Base-by-base conservation (phyloP, 2,329 filamentous ascomycete genomes). In the Arthrocladium fulminans region DNA sequence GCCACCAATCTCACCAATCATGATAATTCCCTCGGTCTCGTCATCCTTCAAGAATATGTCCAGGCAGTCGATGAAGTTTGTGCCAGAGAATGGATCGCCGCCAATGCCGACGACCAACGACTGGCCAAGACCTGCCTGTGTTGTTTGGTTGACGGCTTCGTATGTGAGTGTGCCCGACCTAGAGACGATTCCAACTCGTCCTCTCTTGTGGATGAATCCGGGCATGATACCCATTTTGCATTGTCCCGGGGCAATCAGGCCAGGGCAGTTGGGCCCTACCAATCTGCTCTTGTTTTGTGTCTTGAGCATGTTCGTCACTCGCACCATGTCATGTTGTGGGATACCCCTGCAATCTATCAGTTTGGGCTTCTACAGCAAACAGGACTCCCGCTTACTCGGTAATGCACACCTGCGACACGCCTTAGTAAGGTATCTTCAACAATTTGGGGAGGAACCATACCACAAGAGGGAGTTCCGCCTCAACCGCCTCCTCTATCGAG, bases 191-290 rank as follows among this genome's bases (percentile, higher is more conserved):
- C 92, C 92, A 67, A 98, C 89, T 69, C 92, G 89, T 63, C 92
- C 92, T 71, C 89, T 97, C 73, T 97, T 34, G 22, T 46, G 44
- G 75, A 98, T 97, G 79, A 97, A 96, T 63, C 92, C 92, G 57
- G 92, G 88, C 92, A 98, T 97, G 75, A 98, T 98, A 67, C 92
- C 92, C 66, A 98, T 97, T 78, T 98, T 98, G 82, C 92, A 98
- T 81, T 94, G 90, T 62, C 90, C 92, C n/a, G 54, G 54, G 15
- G 64, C 90, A 71, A 97, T 97, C 73, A 97, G 89, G 69, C 90
- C 92, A 57, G 92, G 92, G 77, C 92, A 98, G 78, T 97, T 98
- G 65, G 90, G 90, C 60, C 90, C 90, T 54, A 97, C 88, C 63
- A 98, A 80, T 66, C 92, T 86, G 59, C 90, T 96, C 81, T 97